Percentiles rank a stretch among this genome's conserved stretches.
Conservation (phyloP, 2,329 filamentous ascomycete genomes). For the Ambrosiella beaveri region DNA sequence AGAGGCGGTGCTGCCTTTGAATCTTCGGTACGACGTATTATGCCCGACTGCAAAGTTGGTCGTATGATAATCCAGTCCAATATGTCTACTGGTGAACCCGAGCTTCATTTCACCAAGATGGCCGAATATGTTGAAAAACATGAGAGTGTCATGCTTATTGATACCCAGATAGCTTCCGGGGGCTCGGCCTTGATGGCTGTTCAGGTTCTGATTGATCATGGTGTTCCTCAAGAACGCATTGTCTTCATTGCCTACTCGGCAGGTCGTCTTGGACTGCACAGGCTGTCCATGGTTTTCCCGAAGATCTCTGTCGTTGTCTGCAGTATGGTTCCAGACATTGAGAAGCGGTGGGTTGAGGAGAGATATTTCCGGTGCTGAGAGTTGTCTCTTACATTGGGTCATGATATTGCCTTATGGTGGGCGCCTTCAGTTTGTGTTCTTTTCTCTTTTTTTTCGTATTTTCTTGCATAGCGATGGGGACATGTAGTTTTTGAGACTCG, state of each 20-base stretch:
- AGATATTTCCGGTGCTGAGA: conserved; percentile 71
- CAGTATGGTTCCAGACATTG: conserved; percentile 61
- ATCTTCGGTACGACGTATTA: conserved; percentile 70
- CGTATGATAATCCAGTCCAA: conserved; percentile 84
- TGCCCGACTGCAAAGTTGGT: conserved; percentile 82
- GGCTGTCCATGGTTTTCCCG: conserved; percentile 77
- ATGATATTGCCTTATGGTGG: not conserved
- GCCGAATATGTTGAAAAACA: conserved; percentile 56
- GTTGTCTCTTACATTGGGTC: not conserved
- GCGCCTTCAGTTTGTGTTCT: not conserved
- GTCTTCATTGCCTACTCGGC: conserved; percentile 89
- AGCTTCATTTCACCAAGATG: conserved; percentile 76
- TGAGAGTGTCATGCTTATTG: conserved; percentile 68
- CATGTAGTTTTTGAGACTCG: not conserved
- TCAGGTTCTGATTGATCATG: conserved; percentile 86
- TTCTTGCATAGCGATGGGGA: not conserved
- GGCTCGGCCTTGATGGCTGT: conserved; percentile 83
- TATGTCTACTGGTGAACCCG: conserved; percentile 68
- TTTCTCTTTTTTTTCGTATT: not conserved
- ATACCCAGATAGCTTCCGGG: conserved; percentile 88
- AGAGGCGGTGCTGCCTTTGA: conserved; percentile 81
- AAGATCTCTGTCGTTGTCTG: conserved; percentile 74
- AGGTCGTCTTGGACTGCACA: conserved; percentile 65
- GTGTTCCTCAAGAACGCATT: conserved; percentile 67
- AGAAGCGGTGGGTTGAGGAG: conserved; percentile 78